Evolutionary conservation across 257 asterid genomes (phyloP), one percentile per base, ranked within the genome.

Genomic region (Solanum microdontum): DNA sequence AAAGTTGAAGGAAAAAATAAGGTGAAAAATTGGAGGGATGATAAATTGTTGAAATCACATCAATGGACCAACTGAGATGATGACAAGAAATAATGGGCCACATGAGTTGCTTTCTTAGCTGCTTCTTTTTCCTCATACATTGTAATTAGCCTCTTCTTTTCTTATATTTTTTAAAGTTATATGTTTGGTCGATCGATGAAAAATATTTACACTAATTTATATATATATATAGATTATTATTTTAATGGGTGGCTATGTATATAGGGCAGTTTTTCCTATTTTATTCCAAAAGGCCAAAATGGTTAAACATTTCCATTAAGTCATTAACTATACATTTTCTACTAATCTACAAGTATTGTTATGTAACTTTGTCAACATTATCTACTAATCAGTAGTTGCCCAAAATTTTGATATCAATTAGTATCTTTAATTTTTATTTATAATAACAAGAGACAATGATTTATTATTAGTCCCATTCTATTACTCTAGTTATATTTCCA

Each of bases 11-110:
- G 28, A 45, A 28, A 80, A 74, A 76, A 76, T 76, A 30, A 48
- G 85, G 69, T 80, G 85, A 80, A 80, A 64, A 80, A 26, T 43
- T 15, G 66, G 84, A 79, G 37, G 66, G 64, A 43, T 32, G 79
- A 72, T 43, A 79, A 45, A 45, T 45, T 45, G 28, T 80, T 80
- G 28, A 45, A 28, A 80, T 45, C 85, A 28, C 17, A 45, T 45
- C 68, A 45, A 28, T 45, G 69, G 85, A 80, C 85, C 68, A 43
- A 80, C 9, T 80, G 85, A 80, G 39, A 45, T 17, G 11, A 45
- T 45, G 85, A 80, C 85, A 80, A 45, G 68, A 80, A 80, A 80
- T 80, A 80, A 80, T 45, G 85, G 85, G 85, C 68, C 85, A 80
- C 6, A 17, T 80, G 68, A 14, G 6, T 28, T 43, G 68, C 17